Evolutionary conservation across 2,329 filamentous ascomycete genomes (phyloP).

Genomic region (Sporothrix humicola): DNA sequence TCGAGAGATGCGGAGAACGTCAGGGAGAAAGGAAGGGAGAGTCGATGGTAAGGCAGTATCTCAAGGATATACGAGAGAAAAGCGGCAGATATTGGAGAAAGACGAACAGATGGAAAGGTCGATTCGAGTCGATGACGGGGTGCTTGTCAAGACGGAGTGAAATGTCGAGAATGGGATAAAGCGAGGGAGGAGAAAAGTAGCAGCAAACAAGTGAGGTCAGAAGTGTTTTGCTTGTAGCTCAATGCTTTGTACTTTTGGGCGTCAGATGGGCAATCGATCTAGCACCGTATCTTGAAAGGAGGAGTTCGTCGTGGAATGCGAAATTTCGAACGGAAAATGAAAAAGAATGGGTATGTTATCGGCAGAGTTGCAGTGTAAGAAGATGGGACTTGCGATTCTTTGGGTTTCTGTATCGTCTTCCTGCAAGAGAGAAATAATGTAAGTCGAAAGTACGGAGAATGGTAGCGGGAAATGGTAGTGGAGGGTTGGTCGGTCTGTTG

Average conservation of each 20-base stretch:
- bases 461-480: constrained; percentile 19
- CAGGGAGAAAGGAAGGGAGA: not conserved
- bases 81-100: not conserved
- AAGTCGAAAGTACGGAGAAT: constrained; percentile 17
- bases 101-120: not conserved
- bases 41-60: too few relatives aligned
- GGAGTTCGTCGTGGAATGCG: not conserved
- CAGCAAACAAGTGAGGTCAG: constrained; percentile 7
- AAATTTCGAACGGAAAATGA: not conserved
- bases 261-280: not conserved
- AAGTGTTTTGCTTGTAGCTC: not conserved
- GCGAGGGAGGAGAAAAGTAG: not conserved
- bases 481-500: constrained; percentile 30
- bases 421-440: constrained; percentile 9
- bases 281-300: constrained; percentile 1
- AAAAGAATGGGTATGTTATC: constrained; percentile 1
- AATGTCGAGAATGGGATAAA: not conserved
- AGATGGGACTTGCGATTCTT: not conserved
- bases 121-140: not conserved
- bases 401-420: not conserved
- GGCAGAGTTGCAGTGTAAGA: not conserved
- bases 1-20: constrained; percentile 7
- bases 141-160: not conserved
- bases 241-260: not conserved
- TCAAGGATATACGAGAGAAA: not conserved